Conservation (phyloP, 2,329 filamentous ascomycete species). For the Xylaria digitata region DNA sequence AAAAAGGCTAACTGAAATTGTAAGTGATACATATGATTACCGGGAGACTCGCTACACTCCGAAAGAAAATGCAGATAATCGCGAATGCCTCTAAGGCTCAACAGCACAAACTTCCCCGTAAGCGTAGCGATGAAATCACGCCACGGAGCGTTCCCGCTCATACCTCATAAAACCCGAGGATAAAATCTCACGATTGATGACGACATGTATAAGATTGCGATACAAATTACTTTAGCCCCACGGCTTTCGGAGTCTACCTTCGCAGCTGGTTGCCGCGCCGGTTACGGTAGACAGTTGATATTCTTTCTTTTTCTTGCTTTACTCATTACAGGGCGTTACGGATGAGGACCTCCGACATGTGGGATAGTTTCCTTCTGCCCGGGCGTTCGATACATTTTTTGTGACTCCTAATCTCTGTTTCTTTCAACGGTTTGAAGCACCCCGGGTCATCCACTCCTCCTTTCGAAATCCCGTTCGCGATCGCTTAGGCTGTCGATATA, state of each 20-base stretch:
- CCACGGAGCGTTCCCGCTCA: slow-evolving; percentile 65
- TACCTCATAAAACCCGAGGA: slow-evolving; percentile 51
- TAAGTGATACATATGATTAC: slow-evolving; percentile 73
- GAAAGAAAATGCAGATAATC: slow-evolving; percentile 71
- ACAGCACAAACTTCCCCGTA: slow-evolving; percentile 57
- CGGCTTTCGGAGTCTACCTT: slow-evolving; percentile 44
- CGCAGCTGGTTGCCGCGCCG: slow-evolving; percentile 27
- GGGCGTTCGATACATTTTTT: slow-evolving; percentile 39
- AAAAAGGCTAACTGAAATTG: slow-evolving; percentile 47
- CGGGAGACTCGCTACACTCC: slow-evolving; percentile 65
- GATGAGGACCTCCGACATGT: slow-evolving; percentile 35
- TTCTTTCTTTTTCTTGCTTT: slow-evolving; percentile 27
- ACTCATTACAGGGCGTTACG: slow-evolving; percentile 45
- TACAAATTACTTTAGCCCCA: slow-evolving; percentile 48
- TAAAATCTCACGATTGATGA: slow-evolving; percentile 49
- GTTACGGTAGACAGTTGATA: slow-evolving; percentile 26
- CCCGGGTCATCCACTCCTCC: slow-evolving; percentile 15
- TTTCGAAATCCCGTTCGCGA: slow-evolving; percentile 30
- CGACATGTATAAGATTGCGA: slow-evolving; percentile 50
- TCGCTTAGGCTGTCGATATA: slow-evolving; percentile 36
- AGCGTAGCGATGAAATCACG: slow-evolving; percentile 67
- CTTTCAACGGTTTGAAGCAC: slow-evolving; percentile 8
- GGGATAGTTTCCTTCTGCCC: slow-evolving; percentile 32
- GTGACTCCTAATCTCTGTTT: slow-evolving; percentile 25
- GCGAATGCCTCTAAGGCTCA: slow-evolving; percentile 66